Evolutionary conservation across 805 yeast species (phyloP).

Genomic region (Candida schatavii): DNA sequence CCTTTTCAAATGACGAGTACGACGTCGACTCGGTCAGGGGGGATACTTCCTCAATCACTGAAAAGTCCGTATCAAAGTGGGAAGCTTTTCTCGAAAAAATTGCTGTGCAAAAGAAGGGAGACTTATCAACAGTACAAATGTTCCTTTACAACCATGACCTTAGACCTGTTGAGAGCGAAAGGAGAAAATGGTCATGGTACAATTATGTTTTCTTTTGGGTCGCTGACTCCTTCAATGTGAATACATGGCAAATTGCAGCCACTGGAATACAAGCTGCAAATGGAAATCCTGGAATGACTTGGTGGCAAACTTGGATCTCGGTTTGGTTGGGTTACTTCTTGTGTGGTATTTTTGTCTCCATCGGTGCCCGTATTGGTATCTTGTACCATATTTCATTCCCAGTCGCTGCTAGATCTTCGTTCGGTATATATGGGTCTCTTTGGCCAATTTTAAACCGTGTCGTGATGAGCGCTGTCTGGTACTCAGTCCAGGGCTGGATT

Average conservation of each 20-base stretch:
- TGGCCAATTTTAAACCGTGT: slow-evolving; percentile 91
- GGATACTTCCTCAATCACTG: slow-evolving; percentile 4
- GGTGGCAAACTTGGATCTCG: slow-evolving; percentile 92
- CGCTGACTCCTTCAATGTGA: slow-evolving; percentile 85
- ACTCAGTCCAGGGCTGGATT: slow-evolving; percentile 79
- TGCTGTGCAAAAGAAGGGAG: slow-evolving; percentile 35
- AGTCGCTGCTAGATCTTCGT: slow-evolving; percentile 73
- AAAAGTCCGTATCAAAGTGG: slow-evolving; percentile 9
- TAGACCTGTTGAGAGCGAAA: slow-evolving; percentile 68
- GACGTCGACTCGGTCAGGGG: slow-evolving; percentile 2
- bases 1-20: background rate
- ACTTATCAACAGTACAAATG: slow-evolving; percentile 54
- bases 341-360: slow-evolving; percentile 65
- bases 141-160: slow-evolving; percentile 74
- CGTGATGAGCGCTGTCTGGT: slow-evolving; percentile 86
- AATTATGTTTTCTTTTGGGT: slow-evolving; percentile 81
- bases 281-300: slow-evolving; percentile 52
- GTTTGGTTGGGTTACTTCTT: slow-evolving; percentile 82
- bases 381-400: slow-evolving; percentile 84
- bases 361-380: slow-evolving; percentile 78
- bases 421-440: slow-evolving; percentile 81
- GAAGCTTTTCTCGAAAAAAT: slow-evolving; percentile 9
- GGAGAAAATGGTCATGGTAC: slow-evolving; percentile 85
- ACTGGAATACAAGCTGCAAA: slow-evolving; percentile 61
- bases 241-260: slow-evolving; percentile 89